A percentile compares a stretch with the other conserved stretches of the same genome.
phyloP scores from a whole-genome alignment of 2,329 filamentous ascomycete genomes.

The Orbilia blumenaviensis region DNA sequence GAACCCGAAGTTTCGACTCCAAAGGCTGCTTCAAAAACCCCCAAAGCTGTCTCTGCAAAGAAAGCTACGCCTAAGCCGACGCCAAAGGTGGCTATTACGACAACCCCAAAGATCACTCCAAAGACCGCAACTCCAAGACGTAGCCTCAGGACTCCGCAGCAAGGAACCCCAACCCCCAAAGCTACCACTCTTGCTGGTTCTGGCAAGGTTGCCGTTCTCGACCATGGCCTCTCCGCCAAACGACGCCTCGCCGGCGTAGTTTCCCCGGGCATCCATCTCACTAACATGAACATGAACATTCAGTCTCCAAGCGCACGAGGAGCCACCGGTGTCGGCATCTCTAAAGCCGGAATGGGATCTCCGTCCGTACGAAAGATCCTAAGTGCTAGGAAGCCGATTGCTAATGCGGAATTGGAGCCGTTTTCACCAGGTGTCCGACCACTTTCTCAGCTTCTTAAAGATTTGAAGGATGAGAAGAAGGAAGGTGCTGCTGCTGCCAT shows the following conservation, averaged over 20 bases:
- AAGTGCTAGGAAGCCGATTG: slow-evolving; percentile 75
- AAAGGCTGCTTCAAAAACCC: slow-evolving; percentile 12
- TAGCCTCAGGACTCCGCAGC: slow-evolving; percentile 60
- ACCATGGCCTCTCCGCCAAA: slow-evolving; percentile 52
- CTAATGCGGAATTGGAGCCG: slow-evolving; percentile 64
- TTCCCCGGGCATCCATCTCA: slow-evolving; percentile 44
- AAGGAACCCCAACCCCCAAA: slow-evolving; percentile 39
- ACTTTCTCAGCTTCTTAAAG: slow-evolving; percentile 54
- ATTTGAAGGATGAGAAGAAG: slow-evolving; percentile 54
- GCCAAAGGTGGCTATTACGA: slow-evolving; percentile 5
- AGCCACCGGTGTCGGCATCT: slow-evolving; percentile 70
- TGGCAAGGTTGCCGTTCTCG: slow-evolving; percentile 47
- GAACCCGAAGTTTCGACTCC: slow-evolving; percentile 36
- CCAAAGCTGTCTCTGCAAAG: slow-evolving; percentile 30
- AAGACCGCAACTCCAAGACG: slow-evolving; percentile 61
- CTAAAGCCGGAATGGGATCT: slow-evolving; percentile 76
- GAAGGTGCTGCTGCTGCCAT: slow-evolving; percentile 70
- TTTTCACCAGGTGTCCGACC: slow-evolving; percentile 69
- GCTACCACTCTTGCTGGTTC: slow-evolving; percentile 47
- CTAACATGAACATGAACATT: slow-evolving; percentile 34
- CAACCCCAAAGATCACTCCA: slow-evolving; percentile 56
- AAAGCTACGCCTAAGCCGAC: slow-evolving; percentile 17
- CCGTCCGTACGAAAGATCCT: slow-evolving; percentile 76
- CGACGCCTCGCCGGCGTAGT: slow-evolving; percentile 37
- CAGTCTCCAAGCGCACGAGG: slow-evolving; percentile 35